phyloP scores from a whole-genome alignment of 1,284 basidiomycete species.

The Neolentinus lepideus region DNA sequence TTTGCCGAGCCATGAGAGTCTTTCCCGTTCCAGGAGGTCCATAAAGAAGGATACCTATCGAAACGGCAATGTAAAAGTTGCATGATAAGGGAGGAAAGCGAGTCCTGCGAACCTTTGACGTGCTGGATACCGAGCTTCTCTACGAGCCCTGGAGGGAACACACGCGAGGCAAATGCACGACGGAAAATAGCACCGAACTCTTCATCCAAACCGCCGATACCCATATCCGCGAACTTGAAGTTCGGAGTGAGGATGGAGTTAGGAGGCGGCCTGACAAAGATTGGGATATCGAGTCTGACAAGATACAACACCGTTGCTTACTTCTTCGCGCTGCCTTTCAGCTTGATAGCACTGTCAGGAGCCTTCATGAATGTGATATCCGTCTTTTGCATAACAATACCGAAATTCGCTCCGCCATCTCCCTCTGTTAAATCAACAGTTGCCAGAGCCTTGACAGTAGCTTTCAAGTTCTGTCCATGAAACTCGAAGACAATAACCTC shows the following conservation, averaged over 20 bases:
- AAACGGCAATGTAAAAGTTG: neutral
- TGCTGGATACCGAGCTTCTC: slow-evolving; percentile 99
- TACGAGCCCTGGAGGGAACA: slow-evolving; percentile 94
- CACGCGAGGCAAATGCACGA: slow-evolving; percentile 95
- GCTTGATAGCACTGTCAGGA: slow-evolving; percentile 73
- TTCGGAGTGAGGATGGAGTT: slow-evolving; percentile 97
- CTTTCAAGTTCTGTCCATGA: slow-evolving; percentile 82
- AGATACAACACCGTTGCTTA: slow-evolving; percentile 25
- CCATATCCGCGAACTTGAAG: slow-evolving; percentile 99
- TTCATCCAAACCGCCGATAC: slow-evolving; percentile 94
- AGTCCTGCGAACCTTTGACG: slow-evolving; percentile 72
- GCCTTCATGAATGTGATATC: slow-evolving; percentile 89
- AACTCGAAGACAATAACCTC: slow-evolving; percentile 87
- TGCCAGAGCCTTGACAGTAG: slow-evolving; percentile 60
- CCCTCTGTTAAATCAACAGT: slow-evolving; percentile 63
- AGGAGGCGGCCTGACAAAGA: slow-evolving; percentile 60
- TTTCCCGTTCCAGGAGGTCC: slow-evolving; percentile 99
- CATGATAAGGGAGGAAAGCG: neutral
- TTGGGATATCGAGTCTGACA: neutral
- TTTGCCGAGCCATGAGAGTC: slow-evolving; percentile 97
- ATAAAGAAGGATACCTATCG: slow-evolving; percentile 82
- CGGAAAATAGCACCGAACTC: slow-evolving; percentile 98
- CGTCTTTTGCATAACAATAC: slow-evolving; percentile 87
- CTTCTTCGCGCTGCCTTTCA: slow-evolving; percentile 92
- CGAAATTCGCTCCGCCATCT: slow-evolving; percentile 38